Evolutionary conservation across 2,329 filamentous ascomycete species (phyloP), one percentile per base, ranked within the genome.

Genomic region (Annulohypoxylon truncatum): DNA sequence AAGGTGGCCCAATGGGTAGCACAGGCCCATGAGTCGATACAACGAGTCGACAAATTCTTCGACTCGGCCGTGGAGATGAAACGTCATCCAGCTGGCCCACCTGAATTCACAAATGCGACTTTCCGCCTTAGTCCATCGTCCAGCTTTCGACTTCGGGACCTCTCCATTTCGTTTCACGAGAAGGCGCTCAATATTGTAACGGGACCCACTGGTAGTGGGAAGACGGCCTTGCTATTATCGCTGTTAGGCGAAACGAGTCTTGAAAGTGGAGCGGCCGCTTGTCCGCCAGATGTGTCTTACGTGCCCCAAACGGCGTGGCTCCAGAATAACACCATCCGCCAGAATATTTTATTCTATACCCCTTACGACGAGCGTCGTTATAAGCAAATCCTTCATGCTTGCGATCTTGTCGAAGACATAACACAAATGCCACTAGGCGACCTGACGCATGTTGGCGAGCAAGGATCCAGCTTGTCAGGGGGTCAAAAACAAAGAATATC

Each of bases 281-380:
- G 76, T 28, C 74, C 76, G 2, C 64, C 67, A 6, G 77, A 78
- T 28, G 73, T 80, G 15, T 76, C 78, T 9, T 81, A 71, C 46
- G 61, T 63, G 12, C 71, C 75, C 8, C 76, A 78, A 29, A 70
- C 71, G 7, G 69, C 78, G 0, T 79, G 77, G 77, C 70, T 79
- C 5, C 71, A 74, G 44, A 79, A 77, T 40, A 73, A 73, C 29
- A 78, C 75, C 0, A 69, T 79, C n/a, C 71, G 75, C 2, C 66
- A 76, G 10, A 79, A 79, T 31, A 75, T 79, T 15, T 42, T 74
- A 1, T 76, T 77, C 33, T 74, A 74, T 46, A 69, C 67, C 20
- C 48, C 70, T 5, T 78, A 75, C 20, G 76, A 79, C 24, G 69
- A 74, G 38, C 31, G 35, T 12, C 73, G 74, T 5, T 79, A 79